Evolutionary conservation across 1,139 yeast species (phyloP), one percentile per base, ranked within the genome.

Genomic region (Zygoascus hellenicus): DNA sequence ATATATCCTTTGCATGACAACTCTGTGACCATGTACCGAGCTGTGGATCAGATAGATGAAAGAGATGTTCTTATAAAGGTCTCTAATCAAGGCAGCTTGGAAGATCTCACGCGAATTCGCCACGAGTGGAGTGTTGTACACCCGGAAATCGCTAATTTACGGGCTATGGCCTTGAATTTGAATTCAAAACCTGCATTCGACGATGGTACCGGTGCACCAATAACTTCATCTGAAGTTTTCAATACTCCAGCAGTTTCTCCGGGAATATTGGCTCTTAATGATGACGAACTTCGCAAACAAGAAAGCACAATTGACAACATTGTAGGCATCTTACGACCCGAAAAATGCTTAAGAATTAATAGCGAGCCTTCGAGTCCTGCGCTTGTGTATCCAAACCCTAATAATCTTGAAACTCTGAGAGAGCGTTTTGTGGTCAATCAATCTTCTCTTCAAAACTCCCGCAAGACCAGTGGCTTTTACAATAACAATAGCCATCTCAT

Each of bases 51-150:
- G 28, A 51, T 48, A 1, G 50, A 58, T 1, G 51, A 46, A 16
- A 48, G 55, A 43, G 56, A 59, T 1, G 61, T 58, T 7, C 49
- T 59, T 11, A 48, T 60, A 13, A 59, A 57, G 34, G 53, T 55
- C 13, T 57, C 63, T 6, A 52, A 54, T 1, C 51, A 54, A 15
- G 61, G 61, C 2, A 53, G 59, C 9, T 51, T 60, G 6, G 63
- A 59, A 39, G 63, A 59, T 37, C 48, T 60, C 38, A 57, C 61
- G 2, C 48, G 63, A n/a, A 57, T 60, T 10, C 46, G 62, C 9
- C 62, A 58, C 28, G 63, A 60, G 43, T 60, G 63, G 63, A 57
- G 60, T 37, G 54, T 58, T n/a, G 54, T 54, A 7, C 51, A 53
- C 32, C 55, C 57, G 2, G 56, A 54, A 19, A 39, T 48, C 15